Conservation (phyloP, 148 eudicot species). For the Camellia granthamiana region DNA sequence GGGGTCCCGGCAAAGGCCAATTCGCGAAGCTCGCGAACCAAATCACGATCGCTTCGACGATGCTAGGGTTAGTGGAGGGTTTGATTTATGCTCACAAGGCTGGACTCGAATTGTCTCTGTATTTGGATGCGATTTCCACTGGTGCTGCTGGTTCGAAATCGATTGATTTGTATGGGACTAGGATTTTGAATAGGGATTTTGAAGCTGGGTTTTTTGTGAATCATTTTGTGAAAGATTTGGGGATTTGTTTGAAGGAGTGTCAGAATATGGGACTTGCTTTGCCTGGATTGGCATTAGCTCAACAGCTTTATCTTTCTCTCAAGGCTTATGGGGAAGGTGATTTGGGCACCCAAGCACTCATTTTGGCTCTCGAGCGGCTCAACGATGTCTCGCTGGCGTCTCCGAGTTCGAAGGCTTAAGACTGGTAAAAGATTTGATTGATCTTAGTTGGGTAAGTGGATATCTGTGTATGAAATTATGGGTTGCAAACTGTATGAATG, state of each 20-base stretch:
- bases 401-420: constrained; percentile 12
- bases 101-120: constrained; percentile 39
- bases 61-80: constrained; percentile 85
- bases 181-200: constrained; percentile 78
- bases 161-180: constrained; percentile 64
- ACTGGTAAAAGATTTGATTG: neutral
- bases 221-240: constrained; percentile 93
- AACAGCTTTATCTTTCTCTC: constrained; percentile 77
- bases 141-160: constrained; percentile 91
- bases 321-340: constrained; percentile 92
- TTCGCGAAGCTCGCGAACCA: constrained; percentile 79
- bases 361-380: constrained; percentile 79
- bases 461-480: neutral
- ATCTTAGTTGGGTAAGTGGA: neutral
- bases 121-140: constrained; percentile 62
- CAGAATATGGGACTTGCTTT: constrained; percentile 80
- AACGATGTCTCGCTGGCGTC: constrained; percentile 61
- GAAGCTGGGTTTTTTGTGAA: constrained; percentile 82
- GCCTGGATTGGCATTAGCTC: constrained; percentile 89
- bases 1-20: constrained; percentile 90
- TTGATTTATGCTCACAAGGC: constrained; percentile 75
- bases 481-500: neutral
- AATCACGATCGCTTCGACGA: constrained; percentile 62
- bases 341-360: constrained; percentile 87
- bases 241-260: constrained; percentile 92